Base-by-base conservation (phyloP, 192 early-diverging fungal genomes). In the Chytriomyces confervae region DNA sequence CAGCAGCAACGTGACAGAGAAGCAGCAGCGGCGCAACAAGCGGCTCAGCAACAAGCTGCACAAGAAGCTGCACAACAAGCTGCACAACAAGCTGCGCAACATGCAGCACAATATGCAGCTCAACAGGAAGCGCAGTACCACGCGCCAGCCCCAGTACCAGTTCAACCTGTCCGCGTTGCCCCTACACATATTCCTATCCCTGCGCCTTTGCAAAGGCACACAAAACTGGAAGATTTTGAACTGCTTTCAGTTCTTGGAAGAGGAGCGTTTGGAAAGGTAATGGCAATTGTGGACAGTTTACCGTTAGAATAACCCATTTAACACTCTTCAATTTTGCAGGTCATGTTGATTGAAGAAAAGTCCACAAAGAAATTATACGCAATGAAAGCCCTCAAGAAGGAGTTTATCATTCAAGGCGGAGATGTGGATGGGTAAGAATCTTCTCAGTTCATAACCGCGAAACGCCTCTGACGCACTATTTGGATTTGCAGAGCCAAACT, bases 361-460 rank as follows among this genome's bases (percentile, higher is more conserved):
- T 27, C 77, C 44, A 90, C 92, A 11, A 84, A 86, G 71, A 87
- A 90, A 46, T 84, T 97, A 6, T 96, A 95, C 82, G 97, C 97
- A 20, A 96, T 99, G 82, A 99, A 99, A 82, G 96, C 97, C 2
- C 82, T 99, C 46, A 98, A 98, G 82, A 99, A 85, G 66, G 85
- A 99, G 77, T 95, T 94, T 75, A 97, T 98, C 69, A 93, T 97
- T 67, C 93, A 98, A 80, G 94, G 95, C 82, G 96, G 97, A 82
- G 96, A 98, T 85, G 92, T 27, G 24, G 24, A 27, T 27, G 24
- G 24, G 24, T 27, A 27, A 27, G 24, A 27, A 27, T 27, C 24
- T 27, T 27, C 24, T 27, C 24, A 0, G 24, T 27, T 27, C 24
- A 27, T 27, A 27, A 27, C 24, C 24, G 24, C 24, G 24, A 27